phyloP scores from a whole-genome alignment of 768 basidiomycete species.

The Suillus ampliporus region DNA sequence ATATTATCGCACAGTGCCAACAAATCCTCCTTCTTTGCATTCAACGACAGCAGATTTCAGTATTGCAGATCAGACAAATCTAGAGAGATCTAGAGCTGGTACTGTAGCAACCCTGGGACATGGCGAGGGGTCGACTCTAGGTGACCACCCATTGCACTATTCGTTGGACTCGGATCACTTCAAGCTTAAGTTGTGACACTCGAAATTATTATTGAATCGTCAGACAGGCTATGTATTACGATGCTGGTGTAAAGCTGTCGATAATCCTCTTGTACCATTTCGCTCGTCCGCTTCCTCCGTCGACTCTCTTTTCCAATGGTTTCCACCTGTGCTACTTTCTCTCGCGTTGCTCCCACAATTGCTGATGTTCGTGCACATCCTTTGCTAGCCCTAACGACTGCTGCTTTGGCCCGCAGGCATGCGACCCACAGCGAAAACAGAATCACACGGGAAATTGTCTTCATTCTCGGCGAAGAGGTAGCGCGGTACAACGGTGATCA shows the following conservation, averaged over 20 bases:
- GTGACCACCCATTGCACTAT: too few relatives aligned
- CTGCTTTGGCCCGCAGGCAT: conserved; percentile 58
- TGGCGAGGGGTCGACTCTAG: too few relatives aligned
- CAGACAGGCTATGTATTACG: too few relatives aligned
- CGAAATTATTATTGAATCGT: too few relatives aligned
- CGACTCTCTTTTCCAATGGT: conserved; percentile 49
- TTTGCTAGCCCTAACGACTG: conserved; percentile 47
- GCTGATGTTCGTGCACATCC: conserved; percentile 47
- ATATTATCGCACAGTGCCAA: not conserved
- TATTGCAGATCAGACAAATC: not conserved
- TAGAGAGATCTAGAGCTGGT: conserved; percentile 1
- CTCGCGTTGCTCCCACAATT: conserved; percentile 61
- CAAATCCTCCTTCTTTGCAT: not conserved
- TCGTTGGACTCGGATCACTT: too few relatives aligned
- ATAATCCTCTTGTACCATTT: not conserved
- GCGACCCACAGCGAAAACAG: conserved; percentile 61
- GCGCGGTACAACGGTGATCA: conserved; percentile 98
- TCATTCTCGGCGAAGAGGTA: conserved; percentile 96
- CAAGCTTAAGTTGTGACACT: too few relatives aligned
- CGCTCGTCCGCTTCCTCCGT: not conserved
- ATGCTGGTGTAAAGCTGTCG: not conserved
- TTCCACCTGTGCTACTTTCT: conserved; percentile 61
- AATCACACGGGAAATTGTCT: conserved; percentile 64
- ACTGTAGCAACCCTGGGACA: too few relatives aligned
- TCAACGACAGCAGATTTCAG: not conserved